Conservation (phyloP, 805 yeast genomes). For the Gaillardinia entomophila region DNA sequence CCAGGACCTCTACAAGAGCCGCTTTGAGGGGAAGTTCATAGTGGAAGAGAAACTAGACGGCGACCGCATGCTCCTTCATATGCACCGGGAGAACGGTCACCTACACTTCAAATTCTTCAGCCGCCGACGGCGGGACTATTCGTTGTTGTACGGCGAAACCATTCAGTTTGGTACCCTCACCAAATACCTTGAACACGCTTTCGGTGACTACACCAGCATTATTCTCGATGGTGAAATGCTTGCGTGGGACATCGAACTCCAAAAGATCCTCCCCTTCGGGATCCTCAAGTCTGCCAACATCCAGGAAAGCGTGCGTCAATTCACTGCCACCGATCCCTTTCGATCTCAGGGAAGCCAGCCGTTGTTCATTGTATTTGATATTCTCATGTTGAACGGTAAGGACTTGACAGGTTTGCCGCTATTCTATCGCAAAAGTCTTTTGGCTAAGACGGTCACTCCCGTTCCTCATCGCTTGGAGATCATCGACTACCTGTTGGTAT, state of each 20-base stretch:
- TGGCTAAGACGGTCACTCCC: conserved; percentile 42
- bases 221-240: conserved; percentile 92
- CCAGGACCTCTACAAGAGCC: conserved; percentile 8
- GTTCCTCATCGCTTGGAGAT: conserved; percentile 46
- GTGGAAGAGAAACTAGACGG: conserved; percentile 95
- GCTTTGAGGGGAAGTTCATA: conserved; percentile 36
- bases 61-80: conserved; percentile 78
- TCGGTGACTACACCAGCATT: conserved; percentile 25
- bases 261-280: conserved; percentile 70
- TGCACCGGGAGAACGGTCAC: conserved; percentile 39
- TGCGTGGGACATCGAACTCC: conserved; percentile 62
- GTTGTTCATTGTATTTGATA: conserved; percentile 63
- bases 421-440: conserved; percentile 46
- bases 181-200: conserved; percentile 38
- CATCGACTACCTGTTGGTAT: conserved; percentile 34
- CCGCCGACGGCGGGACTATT: conserved; percentile 68
- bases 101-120: conserved; percentile 46
- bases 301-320: conserved; percentile 42
- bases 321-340: conserved; percentile 28
- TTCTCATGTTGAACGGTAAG: conserved; percentile 61
- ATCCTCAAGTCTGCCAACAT: conserved; percentile 67
- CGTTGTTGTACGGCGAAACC: conserved; percentile 60
- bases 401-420: conserved; percentile 54
- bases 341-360: conserved; percentile 41
- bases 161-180: conserved; percentile 49